Evolutionary conservation across 768 basidiomycete genomes (phyloP).

Genomic region (Leccinum aurantiacum): DNA sequence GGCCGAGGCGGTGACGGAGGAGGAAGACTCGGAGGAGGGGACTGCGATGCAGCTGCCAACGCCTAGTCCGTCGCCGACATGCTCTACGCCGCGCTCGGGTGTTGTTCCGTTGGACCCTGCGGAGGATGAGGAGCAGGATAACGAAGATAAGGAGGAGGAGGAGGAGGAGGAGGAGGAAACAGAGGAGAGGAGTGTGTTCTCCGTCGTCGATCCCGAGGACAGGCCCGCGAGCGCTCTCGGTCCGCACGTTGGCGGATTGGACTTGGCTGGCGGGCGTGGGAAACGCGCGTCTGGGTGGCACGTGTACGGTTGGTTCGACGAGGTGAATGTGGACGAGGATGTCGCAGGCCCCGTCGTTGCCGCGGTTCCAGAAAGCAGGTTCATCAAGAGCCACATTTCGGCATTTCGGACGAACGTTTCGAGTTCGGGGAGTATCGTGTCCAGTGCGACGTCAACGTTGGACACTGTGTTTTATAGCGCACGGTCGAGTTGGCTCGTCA

Average conservation of each 20-base stretch:
- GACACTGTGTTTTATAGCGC: constrained; percentile 33
- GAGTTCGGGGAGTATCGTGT: constrained; percentile 12
- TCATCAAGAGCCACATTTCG: constrained; percentile 12
- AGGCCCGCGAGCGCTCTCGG: constrained; percentile 25
- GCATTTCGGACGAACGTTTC: constrained; percentile 13
- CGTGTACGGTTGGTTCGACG: constrained; percentile 17
- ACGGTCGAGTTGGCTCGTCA: constrained; percentile 25
- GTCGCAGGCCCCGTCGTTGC: neutral
- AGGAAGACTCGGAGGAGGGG: neutral
- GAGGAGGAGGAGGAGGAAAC: neutral
- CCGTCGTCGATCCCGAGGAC: neutral
- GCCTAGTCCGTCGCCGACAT: constrained; percentile 30
- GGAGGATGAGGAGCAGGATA: neutral
- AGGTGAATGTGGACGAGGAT: neutral
- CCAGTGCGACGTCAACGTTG: constrained; percentile 18
- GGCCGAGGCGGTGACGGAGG: neutral
- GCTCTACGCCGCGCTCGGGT: constrained; percentile 1
- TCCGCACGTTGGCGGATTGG: constrained; percentile 30
- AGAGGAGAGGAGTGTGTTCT: neutral
- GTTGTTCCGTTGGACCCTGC: constrained; percentile 3
- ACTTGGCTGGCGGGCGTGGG: constrained; percentile 30
- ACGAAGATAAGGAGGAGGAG: neutral
- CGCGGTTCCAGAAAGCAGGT: neutral
- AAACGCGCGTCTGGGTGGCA: constrained; percentile 37
- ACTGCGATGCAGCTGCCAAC: constrained; percentile 24